Evolutionary conservation across 2,329 filamentous ascomycete species (phyloP).

Genomic region (Bipolaris victoriae): DNA sequence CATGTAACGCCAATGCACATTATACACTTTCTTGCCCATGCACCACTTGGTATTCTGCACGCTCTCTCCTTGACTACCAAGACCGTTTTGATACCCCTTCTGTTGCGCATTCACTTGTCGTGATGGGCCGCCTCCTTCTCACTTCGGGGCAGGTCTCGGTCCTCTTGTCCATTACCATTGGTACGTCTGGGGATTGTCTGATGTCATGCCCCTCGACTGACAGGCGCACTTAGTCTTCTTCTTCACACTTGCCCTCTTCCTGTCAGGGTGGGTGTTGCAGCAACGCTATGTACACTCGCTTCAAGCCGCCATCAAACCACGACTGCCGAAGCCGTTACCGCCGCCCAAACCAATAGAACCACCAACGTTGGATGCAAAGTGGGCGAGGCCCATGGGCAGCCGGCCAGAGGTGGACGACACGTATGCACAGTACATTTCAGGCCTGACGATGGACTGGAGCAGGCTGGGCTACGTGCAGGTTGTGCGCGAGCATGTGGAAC

Average conservation of each 20-base stretch:
- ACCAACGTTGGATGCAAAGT: slow-evolving; percentile 46
- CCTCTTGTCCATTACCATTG: slow-evolving; percentile 66
- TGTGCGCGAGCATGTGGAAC: slow-evolving; percentile 52
- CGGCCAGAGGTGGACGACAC: slow-evolving; percentile 38
- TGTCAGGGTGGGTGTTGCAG: slow-evolving; percentile 86
- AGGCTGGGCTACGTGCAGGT: slow-evolving; percentile 57
- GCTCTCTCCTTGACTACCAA: slow-evolving; percentile 13
- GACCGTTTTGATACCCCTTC: slow-evolving; percentile 27
- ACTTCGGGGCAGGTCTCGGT: slow-evolving; percentile 74
- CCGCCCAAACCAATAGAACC: slow-evolving; percentile 41
- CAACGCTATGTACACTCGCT: slow-evolving; percentile 82
- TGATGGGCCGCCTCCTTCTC: slow-evolving; percentile 61
- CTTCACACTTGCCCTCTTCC: slow-evolving; percentile 82
- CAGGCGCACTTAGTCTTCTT: slow-evolving; percentile 61
- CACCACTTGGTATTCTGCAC: slow-evolving; percentile 19
- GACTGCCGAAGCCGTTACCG: slow-evolving; percentile 51
- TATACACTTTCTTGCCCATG: slow-evolving; percentile 30
- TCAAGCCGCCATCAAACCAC: slow-evolving; percentile 71
- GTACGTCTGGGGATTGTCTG: slow-evolving; percentile 55
- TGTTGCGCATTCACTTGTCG: slow-evolving; percentile 9
- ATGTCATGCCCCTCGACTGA: not conserved
- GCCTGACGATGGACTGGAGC: slow-evolving; percentile 52
- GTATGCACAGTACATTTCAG: slow-evolving; percentile 42
- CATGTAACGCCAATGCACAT: slow-evolving; percentile 38
- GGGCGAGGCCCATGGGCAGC: slow-evolving; percentile 42